Percentiles rank a stretch among this genome's conserved stretches.
Conservation (phyloP, 2,329 filamentous ascomycete genomes). For the Colletotrichum magnum region DNA sequence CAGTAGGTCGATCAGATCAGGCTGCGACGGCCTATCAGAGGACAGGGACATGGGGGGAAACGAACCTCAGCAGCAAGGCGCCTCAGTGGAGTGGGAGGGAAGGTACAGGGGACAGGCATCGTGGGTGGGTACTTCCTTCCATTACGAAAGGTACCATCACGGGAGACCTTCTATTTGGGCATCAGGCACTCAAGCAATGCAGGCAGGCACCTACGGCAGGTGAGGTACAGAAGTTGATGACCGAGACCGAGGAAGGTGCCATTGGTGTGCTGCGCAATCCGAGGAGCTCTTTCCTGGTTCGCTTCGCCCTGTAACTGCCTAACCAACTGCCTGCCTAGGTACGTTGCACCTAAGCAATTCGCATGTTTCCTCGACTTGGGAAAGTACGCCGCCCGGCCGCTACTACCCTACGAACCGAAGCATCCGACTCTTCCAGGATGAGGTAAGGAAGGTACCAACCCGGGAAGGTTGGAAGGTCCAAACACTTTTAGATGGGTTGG, state of each 20-base stretch:
- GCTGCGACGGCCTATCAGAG: slow-evolving; percentile 17
- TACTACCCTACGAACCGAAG: slow-evolving; percentile 10
- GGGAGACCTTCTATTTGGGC: neutral
- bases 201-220: too few species aligned
- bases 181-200: too few species aligned
- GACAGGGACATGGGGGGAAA: slow-evolving; percentile 12
- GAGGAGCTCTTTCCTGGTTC: neutral
- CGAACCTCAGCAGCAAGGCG: neutral
- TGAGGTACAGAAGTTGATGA: too few species aligned
- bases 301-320: neutral
- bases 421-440: neutral
- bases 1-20: neutral
- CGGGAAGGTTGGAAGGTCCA: too few species aligned
- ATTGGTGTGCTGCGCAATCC: too few species aligned
- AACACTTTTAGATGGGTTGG: too few species aligned
- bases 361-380: slow-evolving; percentile 11
- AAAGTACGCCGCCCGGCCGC: neutral
- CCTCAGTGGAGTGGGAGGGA: slow-evolving; percentile 1
- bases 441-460: too few species aligned
- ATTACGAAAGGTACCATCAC: too few species aligned
- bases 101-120: neutral
- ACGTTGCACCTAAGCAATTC: neutral
- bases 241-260: too few species aligned
- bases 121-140: too few species aligned
- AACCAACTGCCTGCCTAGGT: neutral